These are phyloP conservation scores for Sporodiniella umbellata DNA, from an alignment of 371 early-diverging fungal species.

Conservation along the genomic window DNA sequence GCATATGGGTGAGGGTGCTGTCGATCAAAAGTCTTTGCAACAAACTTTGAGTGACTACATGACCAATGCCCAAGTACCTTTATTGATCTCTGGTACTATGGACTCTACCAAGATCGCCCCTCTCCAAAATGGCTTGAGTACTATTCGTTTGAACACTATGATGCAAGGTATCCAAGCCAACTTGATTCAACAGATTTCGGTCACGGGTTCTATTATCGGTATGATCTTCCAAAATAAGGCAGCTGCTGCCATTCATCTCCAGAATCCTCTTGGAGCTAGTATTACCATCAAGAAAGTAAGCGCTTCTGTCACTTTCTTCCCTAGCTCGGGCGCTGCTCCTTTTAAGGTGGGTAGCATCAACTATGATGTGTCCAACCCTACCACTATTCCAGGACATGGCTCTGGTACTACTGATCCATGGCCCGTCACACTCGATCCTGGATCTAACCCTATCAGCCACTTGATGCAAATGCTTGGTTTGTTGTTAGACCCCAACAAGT, in stretches of 20 bases:
- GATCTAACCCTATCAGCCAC: neutral
- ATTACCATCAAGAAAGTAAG: constrained; percentile 31
- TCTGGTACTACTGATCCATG: constrained; percentile 1
- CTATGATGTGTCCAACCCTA: constrained; percentile 11
- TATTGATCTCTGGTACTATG: constrained; percentile 38
- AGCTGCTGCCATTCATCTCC: constrained; percentile 29
- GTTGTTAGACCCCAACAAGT: constrained; percentile 1
- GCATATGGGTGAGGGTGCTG: constrained; percentile 26
- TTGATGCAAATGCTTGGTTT: constrained; percentile 1
- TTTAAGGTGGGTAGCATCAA: constrained; percentile 17
- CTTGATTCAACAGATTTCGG: constrained; percentile 26
- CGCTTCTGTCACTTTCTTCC: constrained; percentile 11
- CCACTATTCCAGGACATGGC: constrained; percentile 12
- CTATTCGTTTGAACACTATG: constrained; percentile 39
- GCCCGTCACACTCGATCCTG: constrained; percentile 6
- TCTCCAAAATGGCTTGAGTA: constrained; percentile 38
- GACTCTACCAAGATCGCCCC: constrained; percentile 43
- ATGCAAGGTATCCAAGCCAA: constrained; percentile 48
- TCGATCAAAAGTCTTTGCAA: constrained; percentile 18
- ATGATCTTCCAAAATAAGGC: constrained; percentile 4
- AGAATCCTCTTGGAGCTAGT: constrained; percentile 45
- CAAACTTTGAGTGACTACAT: constrained; percentile 34
- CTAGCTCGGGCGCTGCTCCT: neutral
- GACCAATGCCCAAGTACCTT: constrained; percentile 36
- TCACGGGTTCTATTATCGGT: constrained; percentile 9